These are phyloP conservation scores for Phaeodactylum tricornutum DNA, from an alignment of 108 stramenopile species.

Conservation along the genomic window DNA sequence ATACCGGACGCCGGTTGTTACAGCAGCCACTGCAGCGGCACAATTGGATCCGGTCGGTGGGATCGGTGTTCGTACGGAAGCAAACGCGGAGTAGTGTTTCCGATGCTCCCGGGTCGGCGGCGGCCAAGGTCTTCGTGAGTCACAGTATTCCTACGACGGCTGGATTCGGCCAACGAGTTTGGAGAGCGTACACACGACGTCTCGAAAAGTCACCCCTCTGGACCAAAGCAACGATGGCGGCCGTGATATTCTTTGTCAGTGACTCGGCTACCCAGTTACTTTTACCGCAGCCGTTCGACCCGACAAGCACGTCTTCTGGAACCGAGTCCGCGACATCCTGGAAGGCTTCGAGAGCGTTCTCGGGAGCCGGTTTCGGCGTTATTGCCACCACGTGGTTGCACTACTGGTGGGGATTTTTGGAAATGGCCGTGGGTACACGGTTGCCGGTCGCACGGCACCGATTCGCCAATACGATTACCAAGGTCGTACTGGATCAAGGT, in stretches of 20 bases:
- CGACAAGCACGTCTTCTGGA: background rate
- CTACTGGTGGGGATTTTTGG: conserved; percentile 42
- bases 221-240: conserved; percentile 26
- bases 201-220: conserved; percentile 20
- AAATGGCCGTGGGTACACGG: conserved; percentile 16
- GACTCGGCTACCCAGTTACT: conserved; percentile 26
- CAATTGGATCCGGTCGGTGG: too few species aligned
- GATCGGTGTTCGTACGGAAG: too few species aligned
- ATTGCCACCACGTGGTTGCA: conserved; percentile 36
- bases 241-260: conserved; percentile 25
- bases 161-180: conserved; percentile 13
- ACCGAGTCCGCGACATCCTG: background rate
- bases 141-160: too few species aligned
- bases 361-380: conserved; percentile 34
- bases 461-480: conserved; percentile 23
- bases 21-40: too few species aligned
- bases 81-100: too few species aligned
- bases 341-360: conserved; percentile 13
- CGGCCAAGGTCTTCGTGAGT: too few species aligned
- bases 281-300: too few species aligned
- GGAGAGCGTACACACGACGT: conserved; percentile 23
- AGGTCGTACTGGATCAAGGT: conserved; percentile 33
- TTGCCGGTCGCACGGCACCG: conserved; percentile 11
- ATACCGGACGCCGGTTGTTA: too few species aligned
- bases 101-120: too few species aligned